Percentiles rank a stretch among this genome's conserved stretches.
Evolutionary conservation across 208 protist genomes (phyloP).

Genomic region (Crithidia sp.): DNA sequence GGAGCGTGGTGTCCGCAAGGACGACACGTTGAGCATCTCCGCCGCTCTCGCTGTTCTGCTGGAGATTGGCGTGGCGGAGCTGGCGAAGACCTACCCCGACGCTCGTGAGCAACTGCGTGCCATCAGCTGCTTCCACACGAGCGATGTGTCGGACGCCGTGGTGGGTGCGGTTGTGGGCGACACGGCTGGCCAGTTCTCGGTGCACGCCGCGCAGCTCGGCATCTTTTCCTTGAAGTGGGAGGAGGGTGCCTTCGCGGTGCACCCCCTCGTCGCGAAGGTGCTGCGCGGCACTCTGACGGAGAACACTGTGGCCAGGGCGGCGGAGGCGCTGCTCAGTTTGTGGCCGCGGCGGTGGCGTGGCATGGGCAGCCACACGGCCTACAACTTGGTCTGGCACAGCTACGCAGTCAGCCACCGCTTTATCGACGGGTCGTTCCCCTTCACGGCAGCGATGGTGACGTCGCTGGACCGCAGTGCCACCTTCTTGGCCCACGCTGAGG

Average conservation of each 20-base stretch:
- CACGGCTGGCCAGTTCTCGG: conserved; percentile 44
- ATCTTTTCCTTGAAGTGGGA: conserved; percentile 78
- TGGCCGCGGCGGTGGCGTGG: conserved; percentile 86
- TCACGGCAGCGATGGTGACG: conserved; percentile 44
- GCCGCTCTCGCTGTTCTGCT: conserved; percentile 52
- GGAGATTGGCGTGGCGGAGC: conserved; percentile 44
- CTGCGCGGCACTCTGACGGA: conserved; percentile 27
- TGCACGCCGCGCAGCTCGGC: conserved; percentile 48
- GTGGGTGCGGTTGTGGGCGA: conserved; percentile 56
- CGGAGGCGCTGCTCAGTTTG: conserved; percentile 42
- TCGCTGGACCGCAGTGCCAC: conserved; percentile 72
- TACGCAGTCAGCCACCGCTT: conserved; percentile 45
- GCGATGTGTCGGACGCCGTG: conserved; percentile 62
- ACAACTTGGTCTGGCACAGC: conserved; percentile 81
- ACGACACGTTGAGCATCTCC: conserved; percentile 70
- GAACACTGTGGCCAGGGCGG: conserved; percentile 27
- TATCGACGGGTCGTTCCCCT: conserved; percentile 14
- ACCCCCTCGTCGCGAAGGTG: conserved; percentile 52
- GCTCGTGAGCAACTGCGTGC: conserved; percentile 41
- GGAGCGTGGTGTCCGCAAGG: conserved; percentile 32
- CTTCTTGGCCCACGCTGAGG: conserved; percentile 71
- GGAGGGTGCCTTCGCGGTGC: conserved; percentile 60
- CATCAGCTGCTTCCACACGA: conserved; percentile 65
- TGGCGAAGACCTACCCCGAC: conserved; percentile 44
- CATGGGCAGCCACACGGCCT: conserved; percentile 53